These are phyloP conservation scores for Dissophora globulifera DNA, from an alignment of 192 early-diverging fungal genomes.

Conservation along the genomic window DNA sequence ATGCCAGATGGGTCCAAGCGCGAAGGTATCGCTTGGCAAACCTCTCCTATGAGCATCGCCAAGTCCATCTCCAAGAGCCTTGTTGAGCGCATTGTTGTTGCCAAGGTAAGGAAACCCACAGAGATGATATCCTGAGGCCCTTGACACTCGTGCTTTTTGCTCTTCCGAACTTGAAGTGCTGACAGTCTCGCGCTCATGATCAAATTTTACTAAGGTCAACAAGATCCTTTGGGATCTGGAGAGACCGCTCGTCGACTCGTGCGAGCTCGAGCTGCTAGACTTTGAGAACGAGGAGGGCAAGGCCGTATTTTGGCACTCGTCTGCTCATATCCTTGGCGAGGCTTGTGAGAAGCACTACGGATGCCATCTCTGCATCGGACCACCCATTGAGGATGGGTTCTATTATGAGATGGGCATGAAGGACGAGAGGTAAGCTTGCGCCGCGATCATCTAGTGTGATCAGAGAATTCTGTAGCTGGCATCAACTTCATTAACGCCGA, in stretches of 20 bases:
- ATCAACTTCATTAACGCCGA: too few species aligned
- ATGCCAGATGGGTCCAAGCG: conserved; percentile 85
- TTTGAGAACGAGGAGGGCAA: conserved; percentile 94
- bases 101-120: too few species aligned
- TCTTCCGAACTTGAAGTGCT: too few species aligned
- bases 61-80: conserved; percentile 88
- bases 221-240: conserved; percentile 88
- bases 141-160: too few species aligned
- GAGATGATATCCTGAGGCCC: too few species aligned
- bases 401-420: conserved; percentile 92
- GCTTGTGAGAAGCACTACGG: conserved; percentile 97
- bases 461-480: not conserved
- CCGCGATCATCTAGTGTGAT: too few species aligned
- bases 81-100: conserved; percentile 91
- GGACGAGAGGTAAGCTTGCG: conserved; percentile 60
- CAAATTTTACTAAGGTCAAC: conserved; percentile 59
- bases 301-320: conserved; percentile 98
- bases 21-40: conserved; percentile 89
- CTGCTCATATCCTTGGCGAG: conserved; percentile 96
- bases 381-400: conserved; percentile 89
- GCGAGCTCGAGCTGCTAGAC: conserved; percentile 88
- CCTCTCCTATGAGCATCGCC: conserved; percentile 94
- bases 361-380: conserved; percentile 96
- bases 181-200: too few species aligned
- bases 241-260: conserved; percentile 84